A percentile compares a stretch with the other conserved stretches of the same genome.
These are phyloP conservation scores for Ormosia emarginata DNA, from an alignment of 306 rosid genomes.

Conservation along the genomic window DNA sequence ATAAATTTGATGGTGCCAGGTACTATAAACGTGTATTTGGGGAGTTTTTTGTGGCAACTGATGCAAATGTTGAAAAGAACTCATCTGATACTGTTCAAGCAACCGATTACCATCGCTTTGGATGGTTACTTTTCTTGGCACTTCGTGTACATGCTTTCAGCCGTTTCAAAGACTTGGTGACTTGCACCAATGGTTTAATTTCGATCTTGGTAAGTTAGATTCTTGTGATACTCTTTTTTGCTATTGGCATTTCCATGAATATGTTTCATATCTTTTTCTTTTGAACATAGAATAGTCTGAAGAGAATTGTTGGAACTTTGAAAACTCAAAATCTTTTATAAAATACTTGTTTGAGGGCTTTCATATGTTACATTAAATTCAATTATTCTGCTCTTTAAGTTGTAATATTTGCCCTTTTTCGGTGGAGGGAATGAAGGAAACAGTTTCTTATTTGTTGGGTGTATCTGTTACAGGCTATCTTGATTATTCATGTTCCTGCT, in stretches of 20 bases:
- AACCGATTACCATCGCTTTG: constrained; percentile 88
- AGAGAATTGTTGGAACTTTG: not conserved
- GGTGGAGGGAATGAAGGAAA: not conserved
- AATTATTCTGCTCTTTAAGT: not conserved
- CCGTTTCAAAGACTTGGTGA: constrained; percentile 84
- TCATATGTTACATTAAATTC: not conserved
- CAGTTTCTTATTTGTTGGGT: constrained; percentile 29
- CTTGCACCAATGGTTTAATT: constrained; percentile 86
- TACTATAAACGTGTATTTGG: constrained; percentile 77
- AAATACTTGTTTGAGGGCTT: not conserved
- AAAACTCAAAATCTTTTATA: not conserved
- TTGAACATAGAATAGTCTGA: not conserved
- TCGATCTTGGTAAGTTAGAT: constrained; percentile 78
- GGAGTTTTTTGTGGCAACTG: constrained; percentile 71
- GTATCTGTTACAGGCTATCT: constrained; percentile 69
- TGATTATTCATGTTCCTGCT: constrained; percentile 81
- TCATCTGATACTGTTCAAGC: constrained; percentile 40
- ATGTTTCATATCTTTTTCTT: not conserved
- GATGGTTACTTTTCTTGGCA: constrained; percentile 97
- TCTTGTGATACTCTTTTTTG: not conserved
- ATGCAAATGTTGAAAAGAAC: constrained; percentile 47
- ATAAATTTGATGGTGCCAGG: constrained; percentile 43
- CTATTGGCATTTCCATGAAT: not conserved
- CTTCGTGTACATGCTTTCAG: constrained; percentile 91
- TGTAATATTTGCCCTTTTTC: not conserved